Conservation (phyloP, 1,139 yeast species). For the Suhomyces bokatorum region DNA sequence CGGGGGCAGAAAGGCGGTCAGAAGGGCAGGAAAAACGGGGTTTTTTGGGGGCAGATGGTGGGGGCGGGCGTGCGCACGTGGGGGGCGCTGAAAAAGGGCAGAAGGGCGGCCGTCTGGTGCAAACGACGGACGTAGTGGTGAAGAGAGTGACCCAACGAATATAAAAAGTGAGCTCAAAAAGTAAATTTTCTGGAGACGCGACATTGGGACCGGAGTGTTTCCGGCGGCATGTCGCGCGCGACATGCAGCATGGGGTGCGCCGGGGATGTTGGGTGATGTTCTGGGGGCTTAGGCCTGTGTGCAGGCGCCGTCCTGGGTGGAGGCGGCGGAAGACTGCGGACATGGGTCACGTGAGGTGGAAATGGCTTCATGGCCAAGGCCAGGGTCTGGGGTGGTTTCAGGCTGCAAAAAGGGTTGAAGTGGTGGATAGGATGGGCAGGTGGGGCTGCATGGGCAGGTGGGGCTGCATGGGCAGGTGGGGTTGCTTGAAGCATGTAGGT, state of each 20-base stretch:
- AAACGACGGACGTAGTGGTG: background rate
- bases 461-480: too few species aligned
- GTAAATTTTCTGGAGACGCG: conserved; percentile 8
- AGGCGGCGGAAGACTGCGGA: too few species aligned
- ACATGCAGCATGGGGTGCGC: conserved; percentile 5
- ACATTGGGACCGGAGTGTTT: conserved; percentile 1
- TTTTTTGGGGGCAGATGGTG: background rate
- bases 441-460: too few species aligned
- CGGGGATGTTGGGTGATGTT: background rate
- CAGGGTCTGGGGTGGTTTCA: too few species aligned
- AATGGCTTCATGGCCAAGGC: too few species aligned
- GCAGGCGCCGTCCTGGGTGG: too few species aligned
- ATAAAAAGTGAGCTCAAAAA: conserved; percentile 2
- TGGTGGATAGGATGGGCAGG: too few species aligned
- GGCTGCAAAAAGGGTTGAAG: too few species aligned
- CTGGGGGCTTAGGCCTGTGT: background rate
- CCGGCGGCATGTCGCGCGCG: conserved; percentile 2
- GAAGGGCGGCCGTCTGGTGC: background rate
- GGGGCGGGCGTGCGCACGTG: background rate
- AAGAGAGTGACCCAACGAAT: conserved; percentile 5
- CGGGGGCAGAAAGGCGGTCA: background rate
- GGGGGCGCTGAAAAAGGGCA: background rate
- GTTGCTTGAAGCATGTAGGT: too few species aligned
- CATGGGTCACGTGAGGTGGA: background rate
- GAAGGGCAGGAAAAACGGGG: background rate